Conservation (phyloP, 2,329 filamentous ascomycete species). For the Pseudocercospora fuligena region DNA sequence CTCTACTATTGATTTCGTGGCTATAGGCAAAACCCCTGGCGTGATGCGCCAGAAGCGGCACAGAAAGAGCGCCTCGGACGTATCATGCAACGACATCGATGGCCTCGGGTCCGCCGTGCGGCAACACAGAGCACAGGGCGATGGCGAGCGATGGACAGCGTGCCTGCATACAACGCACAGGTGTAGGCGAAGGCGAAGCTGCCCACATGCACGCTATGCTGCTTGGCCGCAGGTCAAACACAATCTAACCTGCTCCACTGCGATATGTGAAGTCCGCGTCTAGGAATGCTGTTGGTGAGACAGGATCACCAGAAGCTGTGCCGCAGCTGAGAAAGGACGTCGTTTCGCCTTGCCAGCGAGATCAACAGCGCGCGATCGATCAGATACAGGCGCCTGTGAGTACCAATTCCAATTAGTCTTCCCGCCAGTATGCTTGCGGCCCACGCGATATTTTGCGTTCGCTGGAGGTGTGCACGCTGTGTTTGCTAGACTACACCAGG, state of each 20-base stretch:
- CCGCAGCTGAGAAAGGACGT: not conserved
- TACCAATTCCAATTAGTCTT: conserved; percentile 2
- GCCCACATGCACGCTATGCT: not conserved
- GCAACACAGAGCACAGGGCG: not conserved
- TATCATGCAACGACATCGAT: not conserved
- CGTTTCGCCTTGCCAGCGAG: not conserved
- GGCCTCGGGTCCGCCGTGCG: not conserved
- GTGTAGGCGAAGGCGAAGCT: not conserved
- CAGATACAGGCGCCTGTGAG: not conserved
- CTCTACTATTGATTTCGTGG: not conserved
- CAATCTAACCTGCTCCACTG: conserved; percentile 3
- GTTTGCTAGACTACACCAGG: conserved; percentile 3
- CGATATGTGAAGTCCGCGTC: not conserved
- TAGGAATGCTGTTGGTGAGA: conserved; percentile 2
- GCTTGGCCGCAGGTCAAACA: not conserved
- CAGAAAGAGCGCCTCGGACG: not conserved
- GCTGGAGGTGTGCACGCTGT: not conserved
- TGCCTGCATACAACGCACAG: not conserved
- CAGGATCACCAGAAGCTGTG: conserved; percentile 3
- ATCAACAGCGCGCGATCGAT: not conserved
- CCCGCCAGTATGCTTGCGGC: not conserved
- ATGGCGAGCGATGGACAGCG: not conserved
- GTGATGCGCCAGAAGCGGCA: conserved; percentile 1
- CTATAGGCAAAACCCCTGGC: not conserved
- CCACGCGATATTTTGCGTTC: not conserved